Evolutionary conservation across 2,329 filamentous ascomycete genomes (phyloP).

Genomic region (Plenodomus lindquistii): DNA sequence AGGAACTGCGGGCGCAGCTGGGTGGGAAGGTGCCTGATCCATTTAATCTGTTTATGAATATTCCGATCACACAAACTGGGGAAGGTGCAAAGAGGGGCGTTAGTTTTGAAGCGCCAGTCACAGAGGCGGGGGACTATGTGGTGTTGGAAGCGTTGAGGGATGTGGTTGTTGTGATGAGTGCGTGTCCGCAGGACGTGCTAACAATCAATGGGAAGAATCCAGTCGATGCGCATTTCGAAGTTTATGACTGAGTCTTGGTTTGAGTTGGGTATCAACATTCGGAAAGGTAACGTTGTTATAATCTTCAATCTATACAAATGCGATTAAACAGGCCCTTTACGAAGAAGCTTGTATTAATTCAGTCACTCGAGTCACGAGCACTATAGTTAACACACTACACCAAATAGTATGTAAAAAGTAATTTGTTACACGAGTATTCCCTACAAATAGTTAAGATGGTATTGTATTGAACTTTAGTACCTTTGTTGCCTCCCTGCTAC

Average conservation of each 20-base stretch:
- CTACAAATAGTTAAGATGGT: too few relatives aligned
- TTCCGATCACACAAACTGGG: slow-evolving; percentile 48
- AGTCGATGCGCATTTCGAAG: slow-evolving; percentile 50
- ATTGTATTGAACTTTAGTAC: too few relatives aligned
- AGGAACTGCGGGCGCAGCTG: slow-evolving; percentile 24
- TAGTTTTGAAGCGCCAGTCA: slow-evolving; percentile 47
- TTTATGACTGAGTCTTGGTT: slow-evolving; percentile 21
- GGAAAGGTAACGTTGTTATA: too few relatives aligned
- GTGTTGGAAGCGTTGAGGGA: slow-evolving; percentile 50
- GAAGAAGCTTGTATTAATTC: too few relatives aligned
- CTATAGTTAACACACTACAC: too few relatives aligned
- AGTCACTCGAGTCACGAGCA: too few relatives aligned
- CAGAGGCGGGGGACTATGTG: slow-evolving; percentile 50
- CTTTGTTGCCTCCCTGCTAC: too few relatives aligned
- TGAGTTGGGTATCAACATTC: too few relatives aligned
- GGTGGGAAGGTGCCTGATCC: slow-evolving; percentile 38
- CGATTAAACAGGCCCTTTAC: too few relatives aligned
- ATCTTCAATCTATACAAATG: too few relatives aligned
- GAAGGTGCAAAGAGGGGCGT: slow-evolving; percentile 37
- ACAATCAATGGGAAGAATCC: slow-evolving; percentile 50
- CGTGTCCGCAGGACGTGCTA: slow-evolving; percentile 52
- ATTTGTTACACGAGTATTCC: neutral
- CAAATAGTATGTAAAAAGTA: too few relatives aligned
- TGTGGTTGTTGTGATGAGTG: slow-evolving; percentile 53
- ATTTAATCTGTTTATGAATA: slow-evolving; percentile 51